These are phyloP conservation scores for Echria macrotheca DNA, from an alignment of 495 filamentous ascomycete genomes.

Conservation along the genomic window DNA sequence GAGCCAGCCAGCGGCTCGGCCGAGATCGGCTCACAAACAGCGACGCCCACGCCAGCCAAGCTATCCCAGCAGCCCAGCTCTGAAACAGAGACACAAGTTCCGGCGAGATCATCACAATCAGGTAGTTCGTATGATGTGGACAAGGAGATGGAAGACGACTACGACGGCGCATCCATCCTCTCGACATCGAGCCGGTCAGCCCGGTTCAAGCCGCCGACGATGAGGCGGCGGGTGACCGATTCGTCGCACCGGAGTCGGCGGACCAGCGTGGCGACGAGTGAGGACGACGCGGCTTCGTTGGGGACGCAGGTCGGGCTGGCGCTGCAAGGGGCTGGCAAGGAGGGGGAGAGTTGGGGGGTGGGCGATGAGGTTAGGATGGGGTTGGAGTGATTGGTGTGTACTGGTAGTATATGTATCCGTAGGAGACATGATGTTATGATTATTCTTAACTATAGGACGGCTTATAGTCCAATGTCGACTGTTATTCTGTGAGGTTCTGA, in stretches of 20 bases:
- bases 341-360: slow-evolving; percentile 29
- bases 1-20: slow-evolving; percentile 19
- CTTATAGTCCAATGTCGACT: too few species aligned
- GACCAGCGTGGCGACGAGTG: slow-evolving; percentile 16
- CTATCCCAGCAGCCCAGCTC: neutral
- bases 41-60: slow-evolving; percentile 5
- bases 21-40: slow-evolving; percentile 14
- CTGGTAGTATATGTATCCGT: too few species aligned
- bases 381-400: slow-evolving; percentile 23
- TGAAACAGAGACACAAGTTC: neutral
- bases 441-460: too few species aligned
- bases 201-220: slow-evolving; percentile 17
- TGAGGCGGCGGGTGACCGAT: slow-evolving; percentile 17
- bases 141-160: slow-evolving; percentile 16
- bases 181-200: slow-evolving; percentile 27
- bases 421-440: neutral
- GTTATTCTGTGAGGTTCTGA: too few species aligned
- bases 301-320: slow-evolving; percentile 24
- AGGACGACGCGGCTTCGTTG: slow-evolving; percentile 27
- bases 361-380: slow-evolving; percentile 38
- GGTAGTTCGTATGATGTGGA: slow-evolving; percentile 5
- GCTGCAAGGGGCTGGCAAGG: slow-evolving; percentile 25
- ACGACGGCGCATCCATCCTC: slow-evolving; percentile 25
- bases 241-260: slow-evolving; percentile 16
- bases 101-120: neutral